Conservation (phyloP, 306 rosid genomes). For the Dryas octopetala region DNA sequence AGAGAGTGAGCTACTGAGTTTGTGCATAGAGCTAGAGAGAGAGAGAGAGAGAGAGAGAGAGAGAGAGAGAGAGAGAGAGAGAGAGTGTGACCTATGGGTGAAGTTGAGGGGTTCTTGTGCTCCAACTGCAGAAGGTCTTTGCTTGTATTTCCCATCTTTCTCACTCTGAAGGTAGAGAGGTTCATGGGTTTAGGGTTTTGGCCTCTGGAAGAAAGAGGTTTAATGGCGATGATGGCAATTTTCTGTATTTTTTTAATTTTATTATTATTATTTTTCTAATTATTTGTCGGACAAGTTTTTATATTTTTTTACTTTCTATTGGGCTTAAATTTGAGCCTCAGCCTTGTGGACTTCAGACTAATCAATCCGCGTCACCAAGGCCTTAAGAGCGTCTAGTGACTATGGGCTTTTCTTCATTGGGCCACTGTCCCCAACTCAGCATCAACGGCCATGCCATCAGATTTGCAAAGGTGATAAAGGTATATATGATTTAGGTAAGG, state of each 20-base stretch:
- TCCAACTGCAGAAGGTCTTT: conserved; percentile 74
- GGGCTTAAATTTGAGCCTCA: neutral
- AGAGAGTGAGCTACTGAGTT: neutral
- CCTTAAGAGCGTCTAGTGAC: neutral
- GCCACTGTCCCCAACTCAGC: neutral
- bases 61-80: neutral
- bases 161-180: neutral
- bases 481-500: too few relatives aligned
- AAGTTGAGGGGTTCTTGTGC: conserved; percentile 41
- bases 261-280: too few relatives aligned
- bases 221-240: too few relatives aligned
- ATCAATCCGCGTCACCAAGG: neutral
- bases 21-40: neutral
- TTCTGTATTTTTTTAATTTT: too few relatives aligned
- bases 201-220: neutral
- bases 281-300: too few relatives aligned
- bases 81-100: conserved; percentile 47
- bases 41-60: neutral
- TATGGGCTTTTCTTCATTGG: neutral
- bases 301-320: too few relatives aligned
- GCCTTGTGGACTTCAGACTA: neutral
- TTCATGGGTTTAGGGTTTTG: neutral
- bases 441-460: too few relatives aligned
- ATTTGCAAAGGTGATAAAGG: too few relatives aligned
- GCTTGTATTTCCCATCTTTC: conserved; percentile 55